Base-by-base conservation (phyloP, 140 eudicot species). In the Stevia rebaudiana region DNA sequence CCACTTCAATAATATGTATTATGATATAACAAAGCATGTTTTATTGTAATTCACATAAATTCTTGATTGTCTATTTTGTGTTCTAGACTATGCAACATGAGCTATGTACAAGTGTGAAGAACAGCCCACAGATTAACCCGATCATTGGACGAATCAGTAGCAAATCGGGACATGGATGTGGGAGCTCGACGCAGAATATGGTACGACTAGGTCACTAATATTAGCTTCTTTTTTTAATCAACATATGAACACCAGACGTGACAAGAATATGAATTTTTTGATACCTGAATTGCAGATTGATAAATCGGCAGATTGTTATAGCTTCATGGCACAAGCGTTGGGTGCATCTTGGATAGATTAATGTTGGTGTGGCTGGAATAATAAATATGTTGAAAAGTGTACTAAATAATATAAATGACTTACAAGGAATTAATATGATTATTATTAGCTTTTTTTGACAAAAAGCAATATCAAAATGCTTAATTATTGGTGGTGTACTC, bases 101-200 rank as follows among this genome's bases (percentile, higher is more conserved):
- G 69, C 81, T 92, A 58, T 85, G 95, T 75, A 88, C 94, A 71
- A 92, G 98, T 65, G 55, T 81, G 73, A 87, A 83, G 75, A 71
- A 75, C n/a, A 83, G 94, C 65, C 96, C 90, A 50, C 96, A 92
- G 65, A 81, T 70, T n/a, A 88, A 92, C 75, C 96, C 96, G 25
- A 92, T 92, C 42, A 66, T 92, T 18, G 96, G 83, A 25, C 77
- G 98, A 68, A 92, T 92, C 50, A 89, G 79, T 55, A 67, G 80
- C 44, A 92, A 92, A 58, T 85, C 95, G 4, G 98, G 98, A 8
- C 98, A 88, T 69, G 98, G 98, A 10, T 90, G 86, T 42, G 98
- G 98, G 33, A 83, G 75, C 52, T 92, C 96, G 12, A 85, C 85
- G 0, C 88, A 91, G 62, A 88, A 77, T 69, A 60, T 73, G 77